A percentile compares a stretch with the other conserved stretches of the same genome.
Conservation (phyloP, 371 early-diverging fungal species). For the Apophysomyces ossiformis region DNA sequence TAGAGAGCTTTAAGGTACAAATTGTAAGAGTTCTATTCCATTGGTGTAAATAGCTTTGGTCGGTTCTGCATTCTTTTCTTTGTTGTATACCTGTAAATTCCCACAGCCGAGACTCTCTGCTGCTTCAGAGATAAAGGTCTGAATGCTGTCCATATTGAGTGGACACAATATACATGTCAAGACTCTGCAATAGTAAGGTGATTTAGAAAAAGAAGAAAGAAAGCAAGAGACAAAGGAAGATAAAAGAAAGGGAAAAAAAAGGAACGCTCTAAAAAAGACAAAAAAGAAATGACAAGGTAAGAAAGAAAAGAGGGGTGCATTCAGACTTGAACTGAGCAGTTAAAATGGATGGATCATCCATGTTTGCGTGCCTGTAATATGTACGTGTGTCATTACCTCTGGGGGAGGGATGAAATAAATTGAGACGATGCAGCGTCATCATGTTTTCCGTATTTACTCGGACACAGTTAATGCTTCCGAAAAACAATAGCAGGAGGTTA, state of each 20-base stretch:
- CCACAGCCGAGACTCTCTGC: conserved; percentile 34
- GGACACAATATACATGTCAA: conserved; percentile 25
- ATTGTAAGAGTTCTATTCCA: conserved; percentile 37
- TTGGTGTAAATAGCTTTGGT: not conserved
- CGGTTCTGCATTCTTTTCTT: not conserved
- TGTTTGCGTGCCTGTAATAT: not conserved
- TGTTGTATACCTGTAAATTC: conserved; percentile 23
- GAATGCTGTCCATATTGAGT: conserved; percentile 27
- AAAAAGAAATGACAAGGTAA: not conserved
- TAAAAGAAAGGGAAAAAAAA: not conserved
- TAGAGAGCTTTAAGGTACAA: conserved; percentile 43
- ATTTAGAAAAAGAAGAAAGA: conserved; percentile 5
- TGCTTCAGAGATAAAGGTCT: conserved; percentile 28
- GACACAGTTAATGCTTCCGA: conserved; percentile 7
- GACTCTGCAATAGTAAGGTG: conserved; percentile 1
- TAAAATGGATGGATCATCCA: conserved; percentile 9
- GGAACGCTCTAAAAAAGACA: conserved; percentile 14
- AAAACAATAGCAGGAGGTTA: conserved; percentile 10
- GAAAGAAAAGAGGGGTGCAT: conserved; percentile 16
- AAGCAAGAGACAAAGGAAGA: not conserved
- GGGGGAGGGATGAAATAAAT: not conserved
- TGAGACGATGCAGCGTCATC: conserved; percentile 6
- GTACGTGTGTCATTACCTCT: not conserved
- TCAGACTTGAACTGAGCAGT: conserved; percentile 7
- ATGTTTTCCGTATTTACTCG: not conserved